phyloP scores from a whole-genome alignment of 2,329 filamentous ascomycete genomes.

The Nigrospora sphaerica region DNA sequence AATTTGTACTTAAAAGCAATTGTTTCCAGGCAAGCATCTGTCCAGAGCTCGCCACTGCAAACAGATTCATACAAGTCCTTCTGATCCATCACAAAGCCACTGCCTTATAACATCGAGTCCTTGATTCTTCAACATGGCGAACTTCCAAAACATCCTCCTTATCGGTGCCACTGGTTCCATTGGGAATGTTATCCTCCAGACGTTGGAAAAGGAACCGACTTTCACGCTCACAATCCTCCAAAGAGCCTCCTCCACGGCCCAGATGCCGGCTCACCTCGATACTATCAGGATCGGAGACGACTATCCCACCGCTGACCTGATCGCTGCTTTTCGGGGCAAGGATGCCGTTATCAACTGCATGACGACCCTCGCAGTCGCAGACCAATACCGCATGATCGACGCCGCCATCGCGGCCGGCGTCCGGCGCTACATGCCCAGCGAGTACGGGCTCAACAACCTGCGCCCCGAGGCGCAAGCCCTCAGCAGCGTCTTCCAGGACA shows the following conservation, averaged over 20 bases:
- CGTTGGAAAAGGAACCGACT: slow-evolving; percentile 16
- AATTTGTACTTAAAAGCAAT: too few relatives aligned
- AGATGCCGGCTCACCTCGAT: slow-evolving; percentile 9
- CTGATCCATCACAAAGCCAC: too few relatives aligned
- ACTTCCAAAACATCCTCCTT: slow-evolving; percentile 20
- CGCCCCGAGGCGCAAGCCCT: slow-evolving; percentile 16
- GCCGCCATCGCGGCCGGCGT: slow-evolving; percentile 48
- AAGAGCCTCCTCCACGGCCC: slow-evolving; percentile 17
- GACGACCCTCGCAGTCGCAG: slow-evolving; percentile 17
- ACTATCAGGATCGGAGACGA: slow-evolving; percentile 17
- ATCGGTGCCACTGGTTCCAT: slow-evolving; percentile 23
- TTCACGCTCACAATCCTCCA: slow-evolving; percentile 19
- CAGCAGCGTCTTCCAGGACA: slow-evolving; percentile 16
- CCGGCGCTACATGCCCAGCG: slow-evolving; percentile 46
- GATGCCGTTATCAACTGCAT: slow-evolving; percentile 35
- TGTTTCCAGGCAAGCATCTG: too few relatives aligned
- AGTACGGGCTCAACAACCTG: slow-evolving; percentile 35
- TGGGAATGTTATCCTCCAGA: slow-evolving; percentile 17
- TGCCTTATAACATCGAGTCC: too few relatives aligned
- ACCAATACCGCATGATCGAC: slow-evolving; percentile 45
- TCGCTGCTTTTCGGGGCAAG: slow-evolving; percentile 15
- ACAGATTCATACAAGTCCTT: too few relatives aligned
- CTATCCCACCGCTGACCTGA: slow-evolving; percentile 16
- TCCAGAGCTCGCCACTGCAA: too few relatives aligned
- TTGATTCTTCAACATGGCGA: slow-evolving; percentile 3